These are phyloP conservation scores for Melastoma candidum DNA, from an alignment of 441 rosid species.

Conservation along the genomic window DNA sequence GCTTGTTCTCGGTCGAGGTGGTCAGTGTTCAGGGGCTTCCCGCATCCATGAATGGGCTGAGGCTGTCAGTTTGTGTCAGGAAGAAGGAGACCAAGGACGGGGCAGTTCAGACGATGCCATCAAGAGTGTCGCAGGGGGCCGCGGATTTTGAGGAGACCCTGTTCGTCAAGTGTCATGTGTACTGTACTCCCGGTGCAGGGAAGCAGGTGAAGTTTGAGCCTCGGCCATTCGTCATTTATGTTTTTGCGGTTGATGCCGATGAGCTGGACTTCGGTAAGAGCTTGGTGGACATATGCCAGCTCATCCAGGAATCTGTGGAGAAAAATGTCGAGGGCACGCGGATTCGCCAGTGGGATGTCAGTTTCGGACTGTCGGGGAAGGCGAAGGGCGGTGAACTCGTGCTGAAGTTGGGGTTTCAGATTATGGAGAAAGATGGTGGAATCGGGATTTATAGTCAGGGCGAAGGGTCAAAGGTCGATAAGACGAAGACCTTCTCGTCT, in stretches of 20 bases:
- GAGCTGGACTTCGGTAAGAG: conserved; percentile 76
- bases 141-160: conserved; percentile 92
- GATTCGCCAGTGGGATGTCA: conserved; percentile 84
- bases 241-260: conserved; percentile 67
- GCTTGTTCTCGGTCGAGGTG: conserved; percentile 80
- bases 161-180: conserved; percentile 69
- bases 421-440: conserved; percentile 93
- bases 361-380: conserved; percentile 69
- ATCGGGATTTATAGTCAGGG: conserved; percentile 63
- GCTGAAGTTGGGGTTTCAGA: conserved; percentile 73
- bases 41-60: conserved; percentile 83
- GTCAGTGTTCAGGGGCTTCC: conserved; percentile 78
- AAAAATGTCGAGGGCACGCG: conserved; percentile 64
- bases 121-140: conserved; percentile 71
- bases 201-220: conserved; percentile 61
- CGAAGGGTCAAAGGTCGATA: conserved; percentile 35
- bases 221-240: conserved; percentile 62
- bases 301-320: conserved; percentile 74
- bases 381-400: conserved; percentile 87
- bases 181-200: conserved; percentile 43
- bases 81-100: conserved; percentile 80
- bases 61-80: conserved; percentile 73
- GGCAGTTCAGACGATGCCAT: conserved; percentile 86
- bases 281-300: conserved; percentile 50
- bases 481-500: conserved; percentile 28